These are phyloP conservation scores for Monosporascus ibericus DNA, from an alignment of 2,329 filamentous ascomycete genomes.

Conservation along the genomic window DNA sequence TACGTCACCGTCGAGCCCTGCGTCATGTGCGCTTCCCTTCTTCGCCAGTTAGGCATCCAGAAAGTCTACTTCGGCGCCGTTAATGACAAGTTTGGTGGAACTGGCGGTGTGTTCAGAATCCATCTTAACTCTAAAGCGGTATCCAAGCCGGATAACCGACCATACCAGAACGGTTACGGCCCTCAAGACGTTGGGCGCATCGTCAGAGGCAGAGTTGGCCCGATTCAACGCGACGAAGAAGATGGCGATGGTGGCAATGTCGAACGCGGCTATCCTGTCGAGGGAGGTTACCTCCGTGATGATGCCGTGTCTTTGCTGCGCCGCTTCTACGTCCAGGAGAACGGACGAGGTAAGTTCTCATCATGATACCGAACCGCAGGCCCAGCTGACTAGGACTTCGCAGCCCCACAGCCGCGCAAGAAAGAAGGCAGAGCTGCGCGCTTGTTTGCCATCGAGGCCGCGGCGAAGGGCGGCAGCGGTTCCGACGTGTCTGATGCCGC, in stretches of 20 bases:
- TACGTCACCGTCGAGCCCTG: slow-evolving; percentile 98
- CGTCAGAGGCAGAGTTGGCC: slow-evolving; percentile 34
- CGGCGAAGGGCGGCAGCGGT: slow-evolving; percentile 15
- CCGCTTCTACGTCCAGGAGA: slow-evolving; percentile 97
- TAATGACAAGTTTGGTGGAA: slow-evolving; percentile 96
- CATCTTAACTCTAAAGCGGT: slow-evolving; percentile 56
- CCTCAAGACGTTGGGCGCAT: slow-evolving; percentile 19
- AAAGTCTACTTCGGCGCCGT: slow-evolving; percentile 92
- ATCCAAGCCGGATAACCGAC: slow-evolving; percentile 14
- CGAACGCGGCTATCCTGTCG: slow-evolving; percentile 73
- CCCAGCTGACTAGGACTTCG: slow-evolving; percentile 7
- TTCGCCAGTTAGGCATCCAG: slow-evolving; percentile 81
- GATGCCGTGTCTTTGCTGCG: slow-evolving; percentile 89
- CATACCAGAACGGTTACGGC: slow-evolving; percentile 26
- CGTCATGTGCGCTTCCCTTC: slow-evolving; percentile 94
- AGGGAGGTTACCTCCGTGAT: slow-evolving; percentile 82
- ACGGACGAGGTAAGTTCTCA: slow-evolving; percentile 66
- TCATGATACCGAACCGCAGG: neutral
- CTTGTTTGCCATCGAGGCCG: slow-evolving; percentile 24
- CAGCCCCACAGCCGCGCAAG: slow-evolving; percentile 29
- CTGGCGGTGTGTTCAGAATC: slow-evolving; percentile 85
- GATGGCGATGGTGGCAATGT: slow-evolving; percentile 59
- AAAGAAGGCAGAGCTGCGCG: slow-evolving; percentile 29
- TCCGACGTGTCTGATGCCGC: slow-evolving; percentile 21
- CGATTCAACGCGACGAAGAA: slow-evolving; percentile 28